phyloP scores from a whole-genome alignment of 805 yeast species.

The Wickerhamomyces xylosicus region DNA sequence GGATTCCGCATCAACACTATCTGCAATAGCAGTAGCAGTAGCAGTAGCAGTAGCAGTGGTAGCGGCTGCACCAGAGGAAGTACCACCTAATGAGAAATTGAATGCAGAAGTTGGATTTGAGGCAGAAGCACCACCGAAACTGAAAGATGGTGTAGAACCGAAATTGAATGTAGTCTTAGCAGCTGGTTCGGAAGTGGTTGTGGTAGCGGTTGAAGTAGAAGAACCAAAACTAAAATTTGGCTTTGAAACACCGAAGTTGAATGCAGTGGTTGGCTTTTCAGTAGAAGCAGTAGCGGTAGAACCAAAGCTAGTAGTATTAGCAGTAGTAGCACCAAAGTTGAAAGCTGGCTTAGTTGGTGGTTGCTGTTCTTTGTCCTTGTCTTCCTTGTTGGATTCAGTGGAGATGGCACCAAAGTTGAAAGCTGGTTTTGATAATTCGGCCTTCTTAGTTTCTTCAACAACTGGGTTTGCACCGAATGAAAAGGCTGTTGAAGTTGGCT shows the following conservation, averaged over 20 bases:
- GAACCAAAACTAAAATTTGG: constrained; percentile 23
- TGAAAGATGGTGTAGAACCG: constrained; percentile 6
- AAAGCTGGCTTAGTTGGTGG: constrained; percentile 7
- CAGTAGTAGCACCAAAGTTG: constrained; percentile 5
- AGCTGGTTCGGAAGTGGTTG: constrained; percentile 1
- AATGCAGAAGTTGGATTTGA: constrained; percentile 5
- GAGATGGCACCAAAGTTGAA: constrained; percentile 18
- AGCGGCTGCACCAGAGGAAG: constrained; percentile 10
- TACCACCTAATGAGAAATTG: constrained; percentile 14
- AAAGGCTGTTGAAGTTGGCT: constrained; percentile 16
- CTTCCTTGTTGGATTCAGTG: background rate
- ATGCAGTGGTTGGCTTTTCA: constrained; percentile 14
- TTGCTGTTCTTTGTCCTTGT: too few species aligned
- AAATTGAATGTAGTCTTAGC: constrained; percentile 10
- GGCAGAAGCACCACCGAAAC: constrained; percentile 6
- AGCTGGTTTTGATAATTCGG: constrained; percentile 5
- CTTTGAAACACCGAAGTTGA: constrained; percentile 19
- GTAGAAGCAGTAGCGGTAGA: constrained; percentile 3
- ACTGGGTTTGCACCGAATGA: constrained; percentile 7
- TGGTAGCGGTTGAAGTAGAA: constrained; percentile 1
- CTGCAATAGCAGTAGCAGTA: background rate
- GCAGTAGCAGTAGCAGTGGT: constrained; percentile 6
- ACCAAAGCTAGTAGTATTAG: constrained; percentile 11
- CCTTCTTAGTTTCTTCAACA: background rate
- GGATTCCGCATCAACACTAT: constrained; percentile 21